Percentiles rank a stretch among this genome's conserved stretches.
phyloP scores from a whole-genome alignment of 1,284 basidiomycete genomes.

The Phellopilus nigrolimitatus region DNA sequence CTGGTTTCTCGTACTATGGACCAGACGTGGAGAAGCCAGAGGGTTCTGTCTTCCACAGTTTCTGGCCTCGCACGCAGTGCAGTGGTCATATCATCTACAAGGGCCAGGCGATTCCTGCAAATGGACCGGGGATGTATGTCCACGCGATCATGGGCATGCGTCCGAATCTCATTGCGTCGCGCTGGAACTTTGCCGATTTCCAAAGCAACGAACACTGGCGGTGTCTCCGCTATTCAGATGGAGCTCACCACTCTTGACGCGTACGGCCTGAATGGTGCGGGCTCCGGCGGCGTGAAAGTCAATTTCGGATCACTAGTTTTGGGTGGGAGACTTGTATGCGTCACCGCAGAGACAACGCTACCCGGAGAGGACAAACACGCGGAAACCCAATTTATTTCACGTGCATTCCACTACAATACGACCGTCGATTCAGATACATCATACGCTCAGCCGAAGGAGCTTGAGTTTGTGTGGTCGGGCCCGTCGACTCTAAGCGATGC shows the following conservation, averaged over 20 bases:
- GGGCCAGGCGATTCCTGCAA: slow-evolving; percentile 62
- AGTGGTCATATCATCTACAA: slow-evolving; percentile 71
- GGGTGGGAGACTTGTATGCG: slow-evolving; percentile 68
- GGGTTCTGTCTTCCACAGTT: slow-evolving; percentile 87
- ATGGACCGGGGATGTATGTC: slow-evolving; percentile 87
- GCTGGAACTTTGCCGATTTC: slow-evolving; percentile 98
- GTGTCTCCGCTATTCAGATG: slow-evolving; percentile 89
- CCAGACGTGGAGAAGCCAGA: slow-evolving; percentile 69
- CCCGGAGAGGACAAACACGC: slow-evolving; percentile 50
- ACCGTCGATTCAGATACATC: slow-evolving; percentile 71
- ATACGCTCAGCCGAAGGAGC: slow-evolving; percentile 71
- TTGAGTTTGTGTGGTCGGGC: slow-evolving; percentile 80
- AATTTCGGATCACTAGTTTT: slow-evolving; percentile 85
- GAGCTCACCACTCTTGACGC: slow-evolving; percentile 86
- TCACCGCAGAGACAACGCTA: slow-evolving; percentile 68
- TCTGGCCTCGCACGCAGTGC: slow-evolving; percentile 76
- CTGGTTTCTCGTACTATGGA: slow-evolving; percentile 92
- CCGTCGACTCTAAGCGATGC: slow-evolving; percentile 50
- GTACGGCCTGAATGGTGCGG: slow-evolving; percentile 69
- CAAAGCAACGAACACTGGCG: slow-evolving; percentile 64
- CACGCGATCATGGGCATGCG: slow-evolving; percentile 99
- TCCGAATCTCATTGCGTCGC: slow-evolving; percentile 86
- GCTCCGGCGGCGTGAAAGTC: slow-evolving; percentile 76
- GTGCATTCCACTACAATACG: slow-evolving; percentile 63
- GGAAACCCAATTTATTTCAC: slow-evolving; percentile 52